phyloP scores from a whole-genome alignment of 2,329 filamentous ascomycete genomes.

The Venturia pyrina region DNA sequence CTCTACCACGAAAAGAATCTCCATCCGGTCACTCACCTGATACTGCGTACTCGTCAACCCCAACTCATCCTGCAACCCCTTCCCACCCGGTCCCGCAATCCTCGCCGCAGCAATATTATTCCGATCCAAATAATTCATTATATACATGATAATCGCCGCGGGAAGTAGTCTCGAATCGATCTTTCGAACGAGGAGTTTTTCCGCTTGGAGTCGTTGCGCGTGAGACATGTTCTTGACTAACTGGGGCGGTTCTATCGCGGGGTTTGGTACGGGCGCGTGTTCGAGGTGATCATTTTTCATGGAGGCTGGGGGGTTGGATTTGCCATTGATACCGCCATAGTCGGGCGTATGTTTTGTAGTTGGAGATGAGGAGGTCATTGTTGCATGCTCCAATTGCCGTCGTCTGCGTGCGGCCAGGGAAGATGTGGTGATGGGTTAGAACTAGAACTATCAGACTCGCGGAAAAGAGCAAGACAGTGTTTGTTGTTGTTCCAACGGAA shows the following conservation, averaged over 20 bases:
- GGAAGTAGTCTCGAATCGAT: slow-evolving; percentile 60
- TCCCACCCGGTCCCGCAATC: slow-evolving; percentile 33
- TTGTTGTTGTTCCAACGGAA: neutral
- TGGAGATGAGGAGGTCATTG: neutral
- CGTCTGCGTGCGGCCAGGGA: neutral
- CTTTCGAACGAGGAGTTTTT: slow-evolving; percentile 55
- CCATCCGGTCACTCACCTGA: slow-evolving; percentile 40
- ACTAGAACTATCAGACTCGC: no score
- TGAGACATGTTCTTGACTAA: slow-evolving; percentile 35
- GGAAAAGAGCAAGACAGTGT: neutral
- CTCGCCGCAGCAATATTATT: slow-evolving; percentile 60
- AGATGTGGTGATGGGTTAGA: no score
- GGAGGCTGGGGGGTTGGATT: neutral
- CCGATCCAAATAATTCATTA: slow-evolving; percentile 38
- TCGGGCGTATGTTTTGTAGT: neutral
- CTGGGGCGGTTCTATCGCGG: slow-evolving; percentile 20
- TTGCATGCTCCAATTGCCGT: neutral
- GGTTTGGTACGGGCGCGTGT: neutral
- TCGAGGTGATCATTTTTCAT: neutral
- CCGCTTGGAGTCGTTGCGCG: slow-evolving; percentile 42
- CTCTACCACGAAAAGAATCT: no score
- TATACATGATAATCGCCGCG: slow-evolving; percentile 47
- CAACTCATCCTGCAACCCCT: slow-evolving; percentile 53
- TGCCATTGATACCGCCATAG: neutral
- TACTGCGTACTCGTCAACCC: slow-evolving; percentile 49